Evolutionary conservation across 2,329 filamentous ascomycete species (phyloP).

Genomic region (Conoideocrella luteorostrata): DNA sequence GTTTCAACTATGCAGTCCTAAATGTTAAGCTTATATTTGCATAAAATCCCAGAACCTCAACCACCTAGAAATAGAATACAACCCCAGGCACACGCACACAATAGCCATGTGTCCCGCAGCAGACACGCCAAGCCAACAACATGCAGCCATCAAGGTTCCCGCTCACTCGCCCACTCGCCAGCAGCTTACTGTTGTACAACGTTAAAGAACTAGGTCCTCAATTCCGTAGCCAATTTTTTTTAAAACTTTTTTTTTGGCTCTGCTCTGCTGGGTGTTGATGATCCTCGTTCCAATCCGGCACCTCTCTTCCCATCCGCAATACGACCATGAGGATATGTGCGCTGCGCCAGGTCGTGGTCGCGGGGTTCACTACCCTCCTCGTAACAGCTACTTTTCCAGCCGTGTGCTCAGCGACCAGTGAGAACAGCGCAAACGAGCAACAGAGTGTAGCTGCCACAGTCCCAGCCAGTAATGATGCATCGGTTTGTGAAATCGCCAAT

Average conservation of each 20-base stretch:
- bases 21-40: no score
- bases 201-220: no score
- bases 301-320: neutral
- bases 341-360: neutral
- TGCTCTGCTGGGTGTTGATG: no score
- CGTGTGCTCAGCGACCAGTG: neutral
- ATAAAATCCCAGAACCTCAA: no score
- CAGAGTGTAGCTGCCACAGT: neutral
- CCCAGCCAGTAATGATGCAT: neutral
- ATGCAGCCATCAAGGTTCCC: neutral
- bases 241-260: neutral
- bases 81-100: no score
- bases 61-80: no score
- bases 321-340: conserved; percentile 1
- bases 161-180: neutral
- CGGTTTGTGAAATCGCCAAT: no score
- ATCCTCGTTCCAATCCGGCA: no score
- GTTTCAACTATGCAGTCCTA: no score
- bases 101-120: no score
- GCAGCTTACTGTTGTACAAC: no score
- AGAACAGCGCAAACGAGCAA: neutral
- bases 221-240: no score
- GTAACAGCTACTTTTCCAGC: neutral
- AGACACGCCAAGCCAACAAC: neutral
- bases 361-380: neutral